Evolutionary conservation across 352 stramenopile species (phyloP).

Genomic region (Chrysophaeum taylorii): DNA sequence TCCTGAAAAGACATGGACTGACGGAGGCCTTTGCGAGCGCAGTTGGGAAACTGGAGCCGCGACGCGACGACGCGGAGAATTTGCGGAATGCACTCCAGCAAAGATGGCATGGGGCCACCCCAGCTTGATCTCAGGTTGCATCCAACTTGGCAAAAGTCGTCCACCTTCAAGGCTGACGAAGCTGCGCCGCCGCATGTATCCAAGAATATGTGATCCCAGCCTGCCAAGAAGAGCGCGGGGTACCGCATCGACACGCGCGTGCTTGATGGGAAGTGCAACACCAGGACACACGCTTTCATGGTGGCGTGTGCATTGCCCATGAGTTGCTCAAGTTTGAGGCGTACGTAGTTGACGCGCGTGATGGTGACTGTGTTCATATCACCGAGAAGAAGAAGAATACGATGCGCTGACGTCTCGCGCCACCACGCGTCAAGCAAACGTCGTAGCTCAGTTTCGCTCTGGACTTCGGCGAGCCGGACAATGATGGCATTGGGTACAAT

Average conservation of each 20-base stretch:
- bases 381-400: conserved; percentile 32
- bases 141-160: conserved; percentile 28
- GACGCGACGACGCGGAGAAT: too few species aligned
- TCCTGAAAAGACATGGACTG: too few species aligned
- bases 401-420: conserved; percentile 2
- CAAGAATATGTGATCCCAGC: conserved; percentile 33
- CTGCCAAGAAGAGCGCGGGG: conserved; percentile 32
- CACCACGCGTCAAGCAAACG: conserved; percentile 24
- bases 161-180: conserved; percentile 20
- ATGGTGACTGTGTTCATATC: conserved; percentile 25
- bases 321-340: conserved; percentile 28
- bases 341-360: conserved; percentile 35
- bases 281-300: conserved; percentile 34
- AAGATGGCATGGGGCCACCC: too few species aligned
- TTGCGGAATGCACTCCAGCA: too few species aligned
- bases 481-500: conserved; percentile 24
- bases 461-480: conserved; percentile 30
- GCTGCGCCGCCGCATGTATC: conserved; percentile 35
- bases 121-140: too few species aligned
- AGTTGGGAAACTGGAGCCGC: too few species aligned
- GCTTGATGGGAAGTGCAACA: conserved; percentile 34
- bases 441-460: conserved; percentile 25
- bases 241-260: conserved; percentile 22
- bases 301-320: conserved; percentile 7
- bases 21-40: too few species aligned